Evolutionary conservation across 1,139 yeast genomes (phyloP).

Genomic region (Debaryomycetaceae sp.): DNA sequence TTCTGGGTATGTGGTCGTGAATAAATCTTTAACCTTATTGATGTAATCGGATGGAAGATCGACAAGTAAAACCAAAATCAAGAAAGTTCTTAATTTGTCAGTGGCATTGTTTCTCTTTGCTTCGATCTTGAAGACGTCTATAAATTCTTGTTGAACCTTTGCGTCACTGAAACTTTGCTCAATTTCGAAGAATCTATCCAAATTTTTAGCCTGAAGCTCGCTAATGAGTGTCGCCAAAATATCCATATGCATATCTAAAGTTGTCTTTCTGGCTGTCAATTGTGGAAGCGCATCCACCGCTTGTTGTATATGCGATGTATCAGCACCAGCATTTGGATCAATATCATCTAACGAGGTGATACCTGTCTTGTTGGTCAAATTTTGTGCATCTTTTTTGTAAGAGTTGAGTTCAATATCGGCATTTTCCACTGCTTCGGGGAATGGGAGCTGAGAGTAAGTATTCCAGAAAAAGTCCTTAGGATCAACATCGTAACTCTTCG

Average conservation of each 20-base stretch:
- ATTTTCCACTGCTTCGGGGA: constrained; percentile 97
- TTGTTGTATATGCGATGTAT: constrained; percentile 75
- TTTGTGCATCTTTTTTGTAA: constrained; percentile 85
- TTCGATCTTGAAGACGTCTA: constrained; percentile 50
- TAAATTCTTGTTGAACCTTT: constrained; percentile 56
- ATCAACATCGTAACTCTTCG: constrained; percentile 76
- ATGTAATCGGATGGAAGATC: constrained; percentile 61
- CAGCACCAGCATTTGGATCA: constrained; percentile 59
- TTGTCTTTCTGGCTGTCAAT: constrained; percentile 79
- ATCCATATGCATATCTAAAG: constrained; percentile 96
- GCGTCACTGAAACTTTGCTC: constrained; percentile 75
- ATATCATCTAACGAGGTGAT: constrained; percentile 68
- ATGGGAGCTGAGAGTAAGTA: constrained; percentile 79
- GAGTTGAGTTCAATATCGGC: constrained; percentile 79
- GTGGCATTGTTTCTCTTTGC: constrained; percentile 56
- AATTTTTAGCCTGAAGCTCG: constrained; percentile 77
- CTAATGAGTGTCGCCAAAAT: constrained; percentile 81
- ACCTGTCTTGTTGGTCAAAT: constrained; percentile 78
- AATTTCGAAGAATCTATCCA: constrained; percentile 89
- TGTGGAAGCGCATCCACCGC: constrained; percentile 94
- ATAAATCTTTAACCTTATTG: constrained; percentile 61
- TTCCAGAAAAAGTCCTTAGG: constrained; percentile 93
- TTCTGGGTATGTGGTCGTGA: constrained; percentile 51
- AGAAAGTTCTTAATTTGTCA: constrained; percentile 85
- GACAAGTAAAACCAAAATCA: constrained; percentile 60